Conservation (phyloP, 2,329 filamentous ascomycete genomes). For the Fusarium sp. region DNA sequence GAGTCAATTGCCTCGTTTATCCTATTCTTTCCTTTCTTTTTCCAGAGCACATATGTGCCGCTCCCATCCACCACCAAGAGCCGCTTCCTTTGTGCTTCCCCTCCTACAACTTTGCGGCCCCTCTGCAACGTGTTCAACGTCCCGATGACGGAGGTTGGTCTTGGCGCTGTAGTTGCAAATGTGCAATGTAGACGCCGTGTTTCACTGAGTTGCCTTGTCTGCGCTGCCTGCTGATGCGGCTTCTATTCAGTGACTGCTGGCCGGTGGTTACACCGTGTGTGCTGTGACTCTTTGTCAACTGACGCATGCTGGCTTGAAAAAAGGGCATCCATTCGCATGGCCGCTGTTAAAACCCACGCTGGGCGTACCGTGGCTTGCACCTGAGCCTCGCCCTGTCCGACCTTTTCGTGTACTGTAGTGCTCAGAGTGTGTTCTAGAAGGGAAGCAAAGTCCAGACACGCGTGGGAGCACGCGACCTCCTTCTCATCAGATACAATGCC, state of each 20-base stretch:
- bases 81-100: too few relatives aligned
- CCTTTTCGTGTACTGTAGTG: not conserved
- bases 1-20: conserved; percentile 2
- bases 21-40: conserved; percentile 10
- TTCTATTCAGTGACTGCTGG: conserved; percentile 1
- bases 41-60: not conserved
- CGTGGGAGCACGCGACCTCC: conserved; percentile 33
- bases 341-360: not conserved
- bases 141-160: conserved; percentile 32
- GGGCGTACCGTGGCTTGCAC: conserved; percentile 11
- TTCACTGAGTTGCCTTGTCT: not conserved
- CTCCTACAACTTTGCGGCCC: not conserved
- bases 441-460: not conserved
- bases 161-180: conserved; percentile 5
- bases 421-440: conserved; percentile 1
- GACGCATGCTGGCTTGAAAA: not conserved
- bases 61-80: not conserved
- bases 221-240: not conserved
- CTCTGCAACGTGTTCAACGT: conserved; percentile 29
- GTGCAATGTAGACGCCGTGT: not conserved
- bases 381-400: not conserved
- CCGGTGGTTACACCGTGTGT: conserved; percentile 12
- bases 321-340: not conserved
- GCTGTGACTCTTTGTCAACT: conserved; percentile 6
- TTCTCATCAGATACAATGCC: conserved; percentile 9